Percentiles rank a stretch among this genome's conserved stretches.
Evolutionary conservation across 257 asterid species (phyloP).

Genomic region (Gardenia jasminoides): DNA sequence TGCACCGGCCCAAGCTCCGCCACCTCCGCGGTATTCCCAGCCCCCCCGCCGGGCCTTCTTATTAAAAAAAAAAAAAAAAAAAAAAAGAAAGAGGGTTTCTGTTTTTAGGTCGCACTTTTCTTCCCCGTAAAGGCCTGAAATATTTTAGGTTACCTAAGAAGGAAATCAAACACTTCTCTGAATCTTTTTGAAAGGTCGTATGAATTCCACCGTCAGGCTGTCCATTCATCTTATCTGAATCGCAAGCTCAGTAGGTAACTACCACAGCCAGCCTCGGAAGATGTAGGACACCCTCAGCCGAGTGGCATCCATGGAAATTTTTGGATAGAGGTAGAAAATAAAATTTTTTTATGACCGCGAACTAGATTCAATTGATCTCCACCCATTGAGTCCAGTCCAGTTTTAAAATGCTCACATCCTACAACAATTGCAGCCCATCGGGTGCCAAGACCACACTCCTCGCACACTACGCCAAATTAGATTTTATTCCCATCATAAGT

Average conservation of each 20-base stretch:
- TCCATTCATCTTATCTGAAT: neutral
- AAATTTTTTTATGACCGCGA: too few species aligned
- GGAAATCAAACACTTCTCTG: neutral
- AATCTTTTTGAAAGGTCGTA: too few species aligned
- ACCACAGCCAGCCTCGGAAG: neutral
- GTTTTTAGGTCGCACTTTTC: too few species aligned
- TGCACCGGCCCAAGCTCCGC: conserved; percentile 5
- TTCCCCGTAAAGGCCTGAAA: neutral
- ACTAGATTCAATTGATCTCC: neutral
- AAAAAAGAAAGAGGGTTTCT: too few species aligned
- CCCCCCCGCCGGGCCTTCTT: too few species aligned
- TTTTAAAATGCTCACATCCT: neutral
- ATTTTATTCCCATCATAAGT: too few species aligned
- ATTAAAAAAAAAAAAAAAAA: too few species aligned
- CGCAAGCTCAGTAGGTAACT: too few species aligned
- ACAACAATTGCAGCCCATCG: neutral
- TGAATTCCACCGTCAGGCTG: neutral
- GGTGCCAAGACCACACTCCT: neutral
- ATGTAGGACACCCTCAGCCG: too few species aligned
- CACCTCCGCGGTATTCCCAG: conserved; percentile 1
- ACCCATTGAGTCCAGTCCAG: neutral
- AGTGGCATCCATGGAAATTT: neutral
- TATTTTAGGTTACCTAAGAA: neutral
- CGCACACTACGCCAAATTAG: neutral
- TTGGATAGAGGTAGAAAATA: too few species aligned